Evolutionary conservation across 371 early-diverging fungal species (phyloP).

Genomic region (Smittium culicis): DNA sequence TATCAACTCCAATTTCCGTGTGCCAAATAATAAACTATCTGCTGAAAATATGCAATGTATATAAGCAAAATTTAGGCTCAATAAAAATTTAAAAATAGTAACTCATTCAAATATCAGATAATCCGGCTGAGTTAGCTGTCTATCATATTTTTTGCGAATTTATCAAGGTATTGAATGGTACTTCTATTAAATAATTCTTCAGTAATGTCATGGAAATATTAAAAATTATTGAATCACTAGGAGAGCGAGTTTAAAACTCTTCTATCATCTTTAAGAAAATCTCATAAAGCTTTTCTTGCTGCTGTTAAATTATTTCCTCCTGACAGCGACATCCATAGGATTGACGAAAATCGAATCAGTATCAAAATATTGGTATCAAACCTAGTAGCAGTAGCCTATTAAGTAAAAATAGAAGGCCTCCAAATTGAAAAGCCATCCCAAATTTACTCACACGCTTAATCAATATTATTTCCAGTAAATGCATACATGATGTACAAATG

Average conservation of each 20-base stretch:
- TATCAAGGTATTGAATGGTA: background rate
- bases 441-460: background rate
- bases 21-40: background rate
- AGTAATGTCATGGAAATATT: background rate
- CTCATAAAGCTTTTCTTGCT: background rate
- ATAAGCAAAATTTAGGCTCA: background rate
- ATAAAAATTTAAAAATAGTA: background rate
- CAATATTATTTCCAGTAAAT: background rate
- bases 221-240: background rate
- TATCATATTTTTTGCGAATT: background rate
- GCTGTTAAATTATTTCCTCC: background rate
- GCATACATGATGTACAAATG: background rate
- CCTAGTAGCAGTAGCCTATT: background rate
- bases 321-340: background rate
- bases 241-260: background rate
- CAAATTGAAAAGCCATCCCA: background rate
- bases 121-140: background rate
- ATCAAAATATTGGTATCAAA: background rate
- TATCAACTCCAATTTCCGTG: background rate
- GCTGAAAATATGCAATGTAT: background rate
- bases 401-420: background rate
- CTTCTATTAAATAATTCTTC: background rate
- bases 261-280: background rate
- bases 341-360: background rate
- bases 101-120: background rate